phyloP scores from a whole-genome alignment of 1,284 basidiomycete species.

The Puccinia polysora region DNA sequence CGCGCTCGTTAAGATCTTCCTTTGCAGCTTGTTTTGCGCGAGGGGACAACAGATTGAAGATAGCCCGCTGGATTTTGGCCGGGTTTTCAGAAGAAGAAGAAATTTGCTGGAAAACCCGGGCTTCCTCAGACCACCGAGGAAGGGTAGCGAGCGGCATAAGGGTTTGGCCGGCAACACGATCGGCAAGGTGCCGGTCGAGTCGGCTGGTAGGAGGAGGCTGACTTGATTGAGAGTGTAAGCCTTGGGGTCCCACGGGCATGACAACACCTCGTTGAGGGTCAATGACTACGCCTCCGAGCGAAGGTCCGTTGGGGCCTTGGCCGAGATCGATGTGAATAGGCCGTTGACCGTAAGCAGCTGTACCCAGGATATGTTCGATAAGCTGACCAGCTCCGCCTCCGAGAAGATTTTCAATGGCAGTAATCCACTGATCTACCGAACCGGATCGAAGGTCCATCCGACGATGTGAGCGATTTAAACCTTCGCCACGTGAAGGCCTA shows the following conservation, averaged over 20 bases:
- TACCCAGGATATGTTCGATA: constrained; percentile 66
- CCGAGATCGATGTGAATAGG: constrained; percentile 41
- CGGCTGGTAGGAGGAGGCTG: constrained; percentile 26
- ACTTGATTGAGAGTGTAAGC: constrained; percentile 18
- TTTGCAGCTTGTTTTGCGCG: constrained; percentile 30
- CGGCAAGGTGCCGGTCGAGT: constrained; percentile 41
- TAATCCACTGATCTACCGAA: constrained; percentile 63
- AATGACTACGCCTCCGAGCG: constrained; percentile 39
- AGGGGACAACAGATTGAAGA: constrained; percentile 13
- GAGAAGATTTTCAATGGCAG: constrained; percentile 75
- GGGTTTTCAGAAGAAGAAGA: constrained; percentile 35
- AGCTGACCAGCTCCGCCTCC: constrained; percentile 75
- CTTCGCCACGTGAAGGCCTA: constrained; percentile 54
- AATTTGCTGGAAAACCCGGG: constrained; percentile 37
- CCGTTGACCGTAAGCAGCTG: constrained; percentile 29
- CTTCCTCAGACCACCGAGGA: constrained; percentile 41
- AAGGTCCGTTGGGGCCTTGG: constrained; percentile 44
- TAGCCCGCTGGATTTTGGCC: constrained; percentile 13
- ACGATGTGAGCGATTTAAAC: constrained; percentile 57
- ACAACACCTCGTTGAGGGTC: constrained; percentile 40
- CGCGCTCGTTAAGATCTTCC: constrained; percentile 1
- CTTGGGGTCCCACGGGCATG: constrained; percentile 40
- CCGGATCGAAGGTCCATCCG: constrained; percentile 58
- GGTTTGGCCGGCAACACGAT: constrained; percentile 42
- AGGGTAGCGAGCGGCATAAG: constrained; percentile 41